These are phyloP conservation scores for Echium plantagineum DNA, from an alignment of 257 asterid species.

Conservation along the genomic window DNA sequence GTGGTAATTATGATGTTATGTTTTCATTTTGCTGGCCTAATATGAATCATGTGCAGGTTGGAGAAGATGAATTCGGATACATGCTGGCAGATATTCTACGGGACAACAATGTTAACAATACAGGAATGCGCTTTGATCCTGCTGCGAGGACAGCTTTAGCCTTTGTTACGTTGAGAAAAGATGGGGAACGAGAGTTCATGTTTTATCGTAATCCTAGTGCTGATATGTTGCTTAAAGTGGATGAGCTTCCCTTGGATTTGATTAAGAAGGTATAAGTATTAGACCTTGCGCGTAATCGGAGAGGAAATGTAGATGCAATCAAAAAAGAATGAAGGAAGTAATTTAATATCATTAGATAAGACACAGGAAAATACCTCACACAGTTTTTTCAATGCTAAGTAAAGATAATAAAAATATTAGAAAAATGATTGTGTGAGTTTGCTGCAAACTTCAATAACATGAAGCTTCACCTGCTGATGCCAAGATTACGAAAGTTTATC, in stretches of 20 bases:
- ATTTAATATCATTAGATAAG: not conserved
- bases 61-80: slow-evolving; percentile 96
- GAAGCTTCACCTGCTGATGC: not conserved
- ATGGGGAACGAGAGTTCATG: slow-evolving; percentile 98
- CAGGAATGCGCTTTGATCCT: slow-evolving; percentile 91
- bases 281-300: not conserved
- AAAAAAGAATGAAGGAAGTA: not conserved
- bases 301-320: not conserved
- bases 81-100: slow-evolving; percentile 89
- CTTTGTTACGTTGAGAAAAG: slow-evolving; percentile 81
- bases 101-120: slow-evolving; percentile 79
- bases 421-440: not conserved
- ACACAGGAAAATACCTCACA: not conserved
- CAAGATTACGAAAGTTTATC: not conserved
- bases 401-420: not conserved
- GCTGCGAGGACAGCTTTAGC: slow-evolving; percentile 99
- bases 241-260: slow-evolving; percentile 70
- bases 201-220: slow-evolving; percentile 98
- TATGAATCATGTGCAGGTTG: slow-evolving; percentile 47
- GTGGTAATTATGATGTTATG: not conserved
- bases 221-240: slow-evolving; percentile 76
- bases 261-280: slow-evolving; percentile 69
- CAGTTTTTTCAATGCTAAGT: not conserved
- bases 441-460: not conserved
- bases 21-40: not conserved